Percentiles rank a stretch among this genome's conserved stretches.
These are phyloP conservation scores for Pseudozyma thailandica DNA, from an alignment of 1,284 basidiomycete genomes.

Conservation along the genomic window DNA sequence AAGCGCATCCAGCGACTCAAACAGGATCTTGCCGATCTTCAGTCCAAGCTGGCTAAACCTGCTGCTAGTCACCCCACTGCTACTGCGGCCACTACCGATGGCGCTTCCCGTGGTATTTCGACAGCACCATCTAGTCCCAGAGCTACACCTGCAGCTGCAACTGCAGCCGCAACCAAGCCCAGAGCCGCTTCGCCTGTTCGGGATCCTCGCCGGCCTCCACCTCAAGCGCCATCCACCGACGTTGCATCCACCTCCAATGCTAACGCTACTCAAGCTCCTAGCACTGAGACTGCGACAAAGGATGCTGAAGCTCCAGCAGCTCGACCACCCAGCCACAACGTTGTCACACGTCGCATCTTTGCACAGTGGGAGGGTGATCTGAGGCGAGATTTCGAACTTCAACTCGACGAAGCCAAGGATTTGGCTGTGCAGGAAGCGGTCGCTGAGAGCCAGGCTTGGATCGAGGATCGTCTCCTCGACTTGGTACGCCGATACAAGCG, in stretches of 20 bases:
- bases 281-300: neutral
- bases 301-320: neutral
- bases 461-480: constrained; percentile 17
- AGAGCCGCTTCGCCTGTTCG: constrained; percentile 7
- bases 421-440: constrained; percentile 24
- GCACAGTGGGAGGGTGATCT: constrained; percentile 16
- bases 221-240: constrained; percentile 1
- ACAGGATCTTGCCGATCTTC: neutral
- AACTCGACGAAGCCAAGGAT: constrained; percentile 29
- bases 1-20: constrained; percentile 16
- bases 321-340: neutral
- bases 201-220: constrained; percentile 14
- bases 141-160: too few relatives aligned
- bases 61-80: neutral
- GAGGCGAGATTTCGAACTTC: constrained; percentile 20
- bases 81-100: neutral
- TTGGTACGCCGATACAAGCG: constrained; percentile 17
- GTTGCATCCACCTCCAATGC: constrained; percentile 1
- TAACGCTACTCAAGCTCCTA: neutral
- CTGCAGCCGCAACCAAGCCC: neutral
- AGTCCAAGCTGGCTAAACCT: neutral
- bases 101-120: neutral
- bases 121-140: constrained; percentile 15
- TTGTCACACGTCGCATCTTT: constrained; percentile 25
- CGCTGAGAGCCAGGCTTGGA: constrained; percentile 18